These are phyloP conservation scores for Lepiota subincarnata DNA, from an alignment of 768 basidiomycete genomes.

Conservation along the genomic window DNA sequence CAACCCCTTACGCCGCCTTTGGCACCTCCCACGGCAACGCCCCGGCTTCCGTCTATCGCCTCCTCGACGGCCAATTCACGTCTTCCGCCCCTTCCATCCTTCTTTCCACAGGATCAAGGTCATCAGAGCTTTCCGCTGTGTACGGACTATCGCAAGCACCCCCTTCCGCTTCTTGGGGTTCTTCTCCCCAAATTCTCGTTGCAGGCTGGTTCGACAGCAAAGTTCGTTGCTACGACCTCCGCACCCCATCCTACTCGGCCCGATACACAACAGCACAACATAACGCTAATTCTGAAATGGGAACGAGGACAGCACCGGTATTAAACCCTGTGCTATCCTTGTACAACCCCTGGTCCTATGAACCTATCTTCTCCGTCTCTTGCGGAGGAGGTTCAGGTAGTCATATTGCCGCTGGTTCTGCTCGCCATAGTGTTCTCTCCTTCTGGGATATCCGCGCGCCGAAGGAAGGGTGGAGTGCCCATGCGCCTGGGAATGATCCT, in stretches of 20 bases:
- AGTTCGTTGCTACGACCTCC: slow-evolving; percentile 73
- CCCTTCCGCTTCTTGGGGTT: slow-evolving; percentile 60
- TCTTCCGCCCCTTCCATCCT: slow-evolving; percentile 42
- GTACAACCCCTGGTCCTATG: slow-evolving; percentile 62
- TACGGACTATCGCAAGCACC: slow-evolving; percentile 67
- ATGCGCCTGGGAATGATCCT: slow-evolving; percentile 74
- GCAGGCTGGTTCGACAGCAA: slow-evolving; percentile 83
- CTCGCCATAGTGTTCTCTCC: slow-evolving; percentile 71
- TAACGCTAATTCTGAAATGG: background rate
- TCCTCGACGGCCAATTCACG: slow-evolving; percentile 42
- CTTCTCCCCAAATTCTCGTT: slow-evolving; percentile 65
- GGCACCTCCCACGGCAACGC: slow-evolving; percentile 52
- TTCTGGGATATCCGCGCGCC: slow-evolving; percentile 79
- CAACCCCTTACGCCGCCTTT: slow-evolving; percentile 61
- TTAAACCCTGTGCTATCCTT: slow-evolving; percentile 59
- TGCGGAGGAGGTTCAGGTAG: slow-evolving; percentile 66
- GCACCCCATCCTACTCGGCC: slow-evolving; percentile 33
- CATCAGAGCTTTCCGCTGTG: slow-evolving; percentile 45
- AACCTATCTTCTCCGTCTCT: slow-evolving; percentile 73
- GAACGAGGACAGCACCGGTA: slow-evolving; percentile 18
- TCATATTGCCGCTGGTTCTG: slow-evolving; percentile 72
- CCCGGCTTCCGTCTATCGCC: slow-evolving; percentile 55
- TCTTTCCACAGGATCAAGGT: slow-evolving; percentile 31
- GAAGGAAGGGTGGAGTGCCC: slow-evolving; percentile 65
- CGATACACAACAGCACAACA: background rate